A percentile compares a stretch with the other conserved stretches of the same genome.
Conservation (phyloP, 495 filamentous ascomycete genomes). For the Aspergillus ellipticus region DNA sequence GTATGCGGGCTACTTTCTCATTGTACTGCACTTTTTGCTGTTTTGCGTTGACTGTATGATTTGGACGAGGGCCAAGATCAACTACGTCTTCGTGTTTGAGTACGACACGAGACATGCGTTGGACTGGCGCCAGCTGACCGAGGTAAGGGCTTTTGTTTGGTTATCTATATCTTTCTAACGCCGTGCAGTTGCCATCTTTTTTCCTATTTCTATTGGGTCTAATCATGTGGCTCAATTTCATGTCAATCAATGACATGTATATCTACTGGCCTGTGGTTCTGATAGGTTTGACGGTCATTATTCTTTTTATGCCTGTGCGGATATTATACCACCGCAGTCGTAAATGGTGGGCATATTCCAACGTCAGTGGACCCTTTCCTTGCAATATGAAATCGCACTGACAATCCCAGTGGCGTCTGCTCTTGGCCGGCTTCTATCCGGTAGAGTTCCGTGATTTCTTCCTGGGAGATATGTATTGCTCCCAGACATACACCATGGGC, state of each 20-base stretch:
- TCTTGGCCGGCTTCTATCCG: constrained; percentile 81
- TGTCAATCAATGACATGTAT: constrained; percentile 64
- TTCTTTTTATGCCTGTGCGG: constrained; percentile 72
- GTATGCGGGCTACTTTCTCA: constrained; percentile 81
- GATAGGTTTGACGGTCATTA: constrained; percentile 57
- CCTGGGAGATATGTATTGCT: constrained; percentile 95
- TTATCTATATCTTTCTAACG: constrained; percentile 13
- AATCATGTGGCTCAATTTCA: constrained; percentile 86
- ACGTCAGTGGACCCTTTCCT: constrained; percentile 53
- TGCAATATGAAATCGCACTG: constrained; percentile 10
- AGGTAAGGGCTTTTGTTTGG: constrained; percentile 40
- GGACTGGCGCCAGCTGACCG: constrained; percentile 85
- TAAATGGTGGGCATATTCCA: constrained; percentile 78
- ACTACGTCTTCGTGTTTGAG: constrained; percentile 95
- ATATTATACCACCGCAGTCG: constrained; percentile 73
- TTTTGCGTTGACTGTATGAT: constrained; percentile 78
- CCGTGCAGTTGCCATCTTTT: constrained; percentile 61
- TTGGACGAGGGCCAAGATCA: constrained; percentile 81
- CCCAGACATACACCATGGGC: constrained; percentile 81
- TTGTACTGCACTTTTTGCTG: constrained; percentile 65
- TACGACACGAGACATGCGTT: constrained; percentile 81
- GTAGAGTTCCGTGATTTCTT: constrained; percentile 98
- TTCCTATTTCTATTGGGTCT: constrained; percentile 73
- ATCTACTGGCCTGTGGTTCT: constrained; percentile 88
- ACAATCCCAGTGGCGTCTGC: constrained; percentile 66